phyloP scores from a whole-genome alignment of 2,329 filamentous ascomycete genomes.

The Diplodia mutila region DNA sequence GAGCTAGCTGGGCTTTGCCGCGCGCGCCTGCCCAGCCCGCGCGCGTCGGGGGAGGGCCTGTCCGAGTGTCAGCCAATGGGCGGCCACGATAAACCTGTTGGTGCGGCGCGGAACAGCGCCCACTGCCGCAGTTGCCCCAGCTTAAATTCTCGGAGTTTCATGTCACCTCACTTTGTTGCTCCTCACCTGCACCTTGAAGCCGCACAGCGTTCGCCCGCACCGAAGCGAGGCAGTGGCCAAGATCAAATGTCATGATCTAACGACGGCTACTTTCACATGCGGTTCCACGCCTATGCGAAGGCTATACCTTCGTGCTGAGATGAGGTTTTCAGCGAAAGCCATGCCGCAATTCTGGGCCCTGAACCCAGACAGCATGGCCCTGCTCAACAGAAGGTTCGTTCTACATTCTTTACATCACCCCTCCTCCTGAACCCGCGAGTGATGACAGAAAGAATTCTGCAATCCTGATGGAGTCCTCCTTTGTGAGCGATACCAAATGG shows the following conservation, averaged over 20 bases:
- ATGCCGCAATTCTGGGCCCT: not conserved
- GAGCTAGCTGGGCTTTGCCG: slow-evolving; percentile 6
- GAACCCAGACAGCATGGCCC: not conserved
- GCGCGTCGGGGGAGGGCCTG: not conserved
- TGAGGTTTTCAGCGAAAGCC: not conserved
- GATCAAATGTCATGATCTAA: not conserved
- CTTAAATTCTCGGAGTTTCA: slow-evolving; percentile 13
- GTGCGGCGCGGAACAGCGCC: slow-evolving; percentile 10
- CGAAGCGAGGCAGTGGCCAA: not conserved
- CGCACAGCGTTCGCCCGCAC: not conserved
- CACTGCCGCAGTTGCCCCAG: slow-evolving; percentile 5
- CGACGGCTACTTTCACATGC: not conserved
- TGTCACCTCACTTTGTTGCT: not conserved
- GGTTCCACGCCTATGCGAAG: not conserved
- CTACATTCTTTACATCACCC: not conserved
- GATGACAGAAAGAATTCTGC: slow-evolving; percentile 56
- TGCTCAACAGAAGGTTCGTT: not conserved
- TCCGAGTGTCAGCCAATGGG: not conserved
- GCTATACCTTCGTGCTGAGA: too few species aligned
- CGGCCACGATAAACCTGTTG: not conserved
- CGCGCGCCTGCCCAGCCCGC: slow-evolving; percentile 9
- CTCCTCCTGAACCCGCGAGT: slow-evolving; percentile 29
- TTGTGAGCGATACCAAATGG: slow-evolving; percentile 42
- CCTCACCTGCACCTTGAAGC: not conserved
- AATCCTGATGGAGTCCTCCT: slow-evolving; percentile 49